Base-by-base conservation (phyloP, 257 asterid species). In the Sherardia arvensis region DNA sequence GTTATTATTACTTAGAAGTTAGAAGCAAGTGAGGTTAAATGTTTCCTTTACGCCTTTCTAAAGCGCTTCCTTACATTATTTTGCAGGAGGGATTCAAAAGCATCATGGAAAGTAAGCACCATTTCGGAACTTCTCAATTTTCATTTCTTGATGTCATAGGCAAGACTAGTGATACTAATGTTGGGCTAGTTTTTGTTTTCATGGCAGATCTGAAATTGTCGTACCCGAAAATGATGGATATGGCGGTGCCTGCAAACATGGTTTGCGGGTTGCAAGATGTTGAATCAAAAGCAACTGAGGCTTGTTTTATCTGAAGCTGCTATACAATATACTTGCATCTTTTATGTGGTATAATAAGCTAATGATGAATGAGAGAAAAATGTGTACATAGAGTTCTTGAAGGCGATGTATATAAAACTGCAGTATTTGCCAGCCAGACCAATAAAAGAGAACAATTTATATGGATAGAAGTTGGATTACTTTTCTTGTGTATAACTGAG, bases 181-280 rank as follows among this genome's bases (percentile, higher is more conserved):
- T 5, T n/a, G n/a, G n/a, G n/a, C n/a, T n/a, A n/a, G 1, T 29
- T 20, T 61, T 26, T 8, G 47, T 60, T 21, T 21, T 56, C 33
- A 1, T 48, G 57, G 2, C 85, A 93, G 97, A 84, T 80, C 76
- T 93, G 67, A 90, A 84, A 65, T 73, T 93, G 75, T 53, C 99
- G 10, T 93, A 87, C 74, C 97, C 99, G 66, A 93, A 87, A 81
- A 90, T 93, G 99, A 85, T 90, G 27, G 92, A 93, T 62, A 59
- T 78, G 32, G 97, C 97, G 7, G 96, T 90, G 66, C 96, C 99
- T 43, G 99, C 99, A 58, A 90, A 93, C 79, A 77, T 87, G 94
- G 84, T 85, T 58, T 93, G 99, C 54, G 99, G 99, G 7, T 65
- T 82, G 81, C 97, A 89, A 86, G 96, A 84, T 32, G 62, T 66